Evolutionary conservation across 805 yeast genomes (phyloP).

Genomic region (Torulaspora quercuum): DNA sequence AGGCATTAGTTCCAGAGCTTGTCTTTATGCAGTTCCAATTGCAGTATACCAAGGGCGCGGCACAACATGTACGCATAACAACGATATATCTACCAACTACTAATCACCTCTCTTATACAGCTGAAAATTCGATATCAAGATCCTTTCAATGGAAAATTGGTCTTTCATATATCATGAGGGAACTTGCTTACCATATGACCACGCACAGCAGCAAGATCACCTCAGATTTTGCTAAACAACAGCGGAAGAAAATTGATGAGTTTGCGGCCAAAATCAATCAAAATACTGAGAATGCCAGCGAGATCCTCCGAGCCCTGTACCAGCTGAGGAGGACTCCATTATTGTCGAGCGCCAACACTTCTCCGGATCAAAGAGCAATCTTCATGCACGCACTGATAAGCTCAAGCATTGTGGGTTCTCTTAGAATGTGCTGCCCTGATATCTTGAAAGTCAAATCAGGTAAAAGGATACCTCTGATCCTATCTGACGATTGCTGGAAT

Average conservation of each 20-base stretch:
- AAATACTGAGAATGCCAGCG: neutral
- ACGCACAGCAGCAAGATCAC: conserved; percentile 5
- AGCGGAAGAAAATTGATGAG: conserved; percentile 13
- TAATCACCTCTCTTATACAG: conserved; percentile 4
- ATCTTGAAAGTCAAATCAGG: conserved; percentile 3
- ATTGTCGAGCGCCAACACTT: conserved; percentile 17
- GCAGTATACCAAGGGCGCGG: conserved; percentile 4
- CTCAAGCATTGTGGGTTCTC: conserved; percentile 5
- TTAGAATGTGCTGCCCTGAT: conserved; percentile 3
- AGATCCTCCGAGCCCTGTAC: conserved; percentile 14
- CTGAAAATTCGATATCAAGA: conserved; percentile 3
- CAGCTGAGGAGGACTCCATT: conserved; percentile 19
- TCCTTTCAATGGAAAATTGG: conserved; percentile 9
- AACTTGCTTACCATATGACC: conserved; percentile 12
- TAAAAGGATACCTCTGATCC: neutral
- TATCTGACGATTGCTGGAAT: conserved; percentile 11
- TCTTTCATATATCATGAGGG: conserved; percentile 16
- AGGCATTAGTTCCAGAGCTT: conserved; percentile 12
- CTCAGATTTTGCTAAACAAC: conserved; percentile 6
- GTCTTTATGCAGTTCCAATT: conserved; percentile 15
- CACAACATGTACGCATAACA: conserved; percentile 8
- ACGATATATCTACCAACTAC: conserved; percentile 15
- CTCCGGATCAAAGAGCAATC: conserved; percentile 24
- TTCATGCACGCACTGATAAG: conserved; percentile 13
- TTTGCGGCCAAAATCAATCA: conserved; percentile 5